Evolutionary conservation across 305 asterid genomes (phyloP).

Genomic region (Lippia alba): DNA sequence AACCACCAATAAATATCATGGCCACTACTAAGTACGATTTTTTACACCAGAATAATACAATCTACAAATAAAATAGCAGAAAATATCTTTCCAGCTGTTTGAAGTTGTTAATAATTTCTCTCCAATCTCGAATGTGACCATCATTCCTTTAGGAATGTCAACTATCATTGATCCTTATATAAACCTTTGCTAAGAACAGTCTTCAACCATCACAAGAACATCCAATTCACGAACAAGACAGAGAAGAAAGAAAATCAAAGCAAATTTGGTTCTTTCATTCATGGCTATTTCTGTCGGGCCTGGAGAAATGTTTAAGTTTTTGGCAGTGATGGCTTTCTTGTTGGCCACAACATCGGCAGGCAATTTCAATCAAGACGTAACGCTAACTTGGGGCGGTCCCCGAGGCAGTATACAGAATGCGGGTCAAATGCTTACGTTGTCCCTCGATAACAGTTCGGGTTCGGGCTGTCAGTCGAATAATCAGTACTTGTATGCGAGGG

Average conservation of each 20-base stretch:
- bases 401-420: slow-evolving; percentile 47
- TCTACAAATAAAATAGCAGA: not conserved
- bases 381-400: slow-evolving; percentile 53
- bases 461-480: slow-evolving; percentile 59
- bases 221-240: not conserved
- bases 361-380: slow-evolving; percentile 52
- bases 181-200: slow-evolving; percentile 13
- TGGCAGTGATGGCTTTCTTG: slow-evolving; percentile 32
- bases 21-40: not conserved
- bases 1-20: no score
- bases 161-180: slow-evolving; percentile 29
- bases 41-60: not conserved
- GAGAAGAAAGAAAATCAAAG: not conserved
- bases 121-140: slow-evolving; percentile 1
- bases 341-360: slow-evolving; percentile 50
- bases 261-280: not conserved
- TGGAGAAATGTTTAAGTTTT: slow-evolving; percentile 20
- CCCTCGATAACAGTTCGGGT: slow-evolving; percentile 61
- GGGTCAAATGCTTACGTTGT: slow-evolving; percentile 50
- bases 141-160: slow-evolving; percentile 31
- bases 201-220: not conserved
- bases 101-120: slow-evolving; percentile 29
- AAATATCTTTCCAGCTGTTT: slow-evolving; percentile 30
- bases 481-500: slow-evolving; percentile 48
- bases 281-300: slow-evolving; percentile 31